Percentiles rank a stretch among this genome's conserved stretches.
Evolutionary conservation across 176 grass and related monocot genomes (phyloP).

Genomic region (Tillandsia fasciculata): DNA sequence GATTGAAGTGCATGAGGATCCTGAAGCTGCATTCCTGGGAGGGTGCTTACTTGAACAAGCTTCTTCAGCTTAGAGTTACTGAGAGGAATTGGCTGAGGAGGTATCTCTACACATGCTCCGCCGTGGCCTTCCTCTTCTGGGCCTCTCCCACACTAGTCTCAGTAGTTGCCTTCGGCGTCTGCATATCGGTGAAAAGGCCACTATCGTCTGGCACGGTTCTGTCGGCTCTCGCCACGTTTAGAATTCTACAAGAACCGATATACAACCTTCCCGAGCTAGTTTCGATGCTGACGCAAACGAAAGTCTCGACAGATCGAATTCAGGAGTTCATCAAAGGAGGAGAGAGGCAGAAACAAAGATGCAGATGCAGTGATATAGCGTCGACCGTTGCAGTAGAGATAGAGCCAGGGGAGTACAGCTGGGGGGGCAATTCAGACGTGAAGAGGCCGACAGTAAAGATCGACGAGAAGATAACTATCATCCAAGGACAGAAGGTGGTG

Average conservation of each 20-base stretch:
- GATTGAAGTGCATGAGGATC: conserved; percentile 73
- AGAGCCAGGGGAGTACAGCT: conserved; percentile 49
- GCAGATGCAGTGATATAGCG: conserved; percentile 1
- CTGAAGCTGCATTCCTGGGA: conserved; percentile 95
- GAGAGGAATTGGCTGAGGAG: conserved; percentile 54
- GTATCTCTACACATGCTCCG: conserved; percentile 75
- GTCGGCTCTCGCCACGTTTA: conserved; percentile 73
- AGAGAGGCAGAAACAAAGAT: conserved; percentile 32
- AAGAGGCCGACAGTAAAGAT: conserved; percentile 57
- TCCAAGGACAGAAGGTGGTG: conserved; percentile 49
- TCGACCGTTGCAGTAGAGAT: conserved; percentile 32
- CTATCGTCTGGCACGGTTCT: conserved; percentile 55
- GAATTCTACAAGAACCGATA: conserved; percentile 88
- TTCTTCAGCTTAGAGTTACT: conserved; percentile 52
- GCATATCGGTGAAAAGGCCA: conserved; percentile 54
- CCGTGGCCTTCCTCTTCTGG: conserved; percentile 80
- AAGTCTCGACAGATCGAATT: conserved; percentile 70
- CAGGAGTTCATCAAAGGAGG: conserved; percentile 64
- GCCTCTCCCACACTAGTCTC: conserved; percentile 72
- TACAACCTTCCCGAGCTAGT: conserved; percentile 78
- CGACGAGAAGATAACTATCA: conserved; percentile 43
- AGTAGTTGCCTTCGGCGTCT: conserved; percentile 60
- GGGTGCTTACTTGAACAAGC: conserved; percentile 52
- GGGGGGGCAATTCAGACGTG: conserved; percentile 42
- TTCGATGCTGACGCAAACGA: conserved; percentile 72